Percentiles rank a stretch among this genome's conserved stretches.
phyloP scores from a whole-genome alignment of 257 asterid species.

The Solanum appendiculatum region DNA sequence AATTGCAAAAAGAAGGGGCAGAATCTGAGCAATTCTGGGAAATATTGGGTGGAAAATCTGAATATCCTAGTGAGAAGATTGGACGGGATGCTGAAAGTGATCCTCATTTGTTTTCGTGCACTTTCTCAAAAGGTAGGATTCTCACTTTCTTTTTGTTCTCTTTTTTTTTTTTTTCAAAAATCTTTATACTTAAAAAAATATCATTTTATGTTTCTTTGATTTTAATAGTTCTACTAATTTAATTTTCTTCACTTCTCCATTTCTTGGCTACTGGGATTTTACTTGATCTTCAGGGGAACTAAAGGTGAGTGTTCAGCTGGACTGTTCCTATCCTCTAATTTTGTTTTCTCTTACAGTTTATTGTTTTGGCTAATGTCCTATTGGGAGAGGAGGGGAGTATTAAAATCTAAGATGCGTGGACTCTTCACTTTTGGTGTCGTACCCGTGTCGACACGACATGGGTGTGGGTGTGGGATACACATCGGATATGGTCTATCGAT shows the following conservation, averaged over 20 bases:
- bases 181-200: background rate
- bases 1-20: constrained; percentile 87
- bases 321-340: background rate
- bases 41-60: constrained; percentile 85
- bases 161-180: background rate
- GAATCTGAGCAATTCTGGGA: constrained; percentile 98
- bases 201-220: background rate
- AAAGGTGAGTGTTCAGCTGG: constrained; percentile 44
- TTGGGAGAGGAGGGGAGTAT: background rate
- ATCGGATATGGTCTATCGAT: background rate
- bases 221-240: constrained; percentile 24
- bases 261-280: constrained; percentile 20
- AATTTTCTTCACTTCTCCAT: constrained; percentile 10
- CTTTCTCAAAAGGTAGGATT: constrained; percentile 54
- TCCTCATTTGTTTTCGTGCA: constrained; percentile 88
- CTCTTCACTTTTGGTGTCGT: background rate
- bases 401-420: background rate
- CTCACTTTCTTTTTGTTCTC: background rate
- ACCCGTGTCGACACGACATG: background rate
- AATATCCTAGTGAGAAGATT: constrained; percentile 90
- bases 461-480: background rate
- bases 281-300: constrained; percentile 63
- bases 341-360: background rate
- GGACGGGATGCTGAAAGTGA: constrained; percentile 74
- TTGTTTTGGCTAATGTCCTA: background rate